Base-by-base conservation (phyloP, 2,329 filamentous ascomycete species). In the Claviceps humidiphila region DNA sequence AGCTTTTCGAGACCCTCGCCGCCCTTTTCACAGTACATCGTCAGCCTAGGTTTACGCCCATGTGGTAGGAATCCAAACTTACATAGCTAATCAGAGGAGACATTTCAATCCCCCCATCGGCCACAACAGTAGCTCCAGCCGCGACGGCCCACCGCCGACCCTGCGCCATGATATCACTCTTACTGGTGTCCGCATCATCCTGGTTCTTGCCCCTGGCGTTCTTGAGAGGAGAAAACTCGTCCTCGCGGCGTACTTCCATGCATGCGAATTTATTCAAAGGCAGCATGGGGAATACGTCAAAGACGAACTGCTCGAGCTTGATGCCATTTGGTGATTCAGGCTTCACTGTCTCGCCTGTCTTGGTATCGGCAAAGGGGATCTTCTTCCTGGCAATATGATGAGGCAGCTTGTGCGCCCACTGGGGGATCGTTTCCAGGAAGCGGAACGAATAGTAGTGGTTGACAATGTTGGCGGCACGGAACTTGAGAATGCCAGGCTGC, bases 241-340 rank as follows among this genome's bases (percentile, higher is more conserved):
- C 93, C 74, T 96, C 90, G 56, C 93, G 88, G 69, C 84, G 88
- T 50, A 98, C 93, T 72, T 98, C 93, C 73, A 97, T 85, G 70
- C 84, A 95, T 24, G 90, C 93, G 64, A 98, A 98, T 72, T 94
- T 89, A 59, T 84, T 78, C 57, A 98, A 81, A 17, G 84, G 74
- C 50, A 95, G 75, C 75, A 91, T 79, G 55, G 91, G 90, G 77
- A 98, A 98, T 64, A 95, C 93, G 66, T 98, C 93, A 66, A 98
- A 98, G 55, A 98, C 90, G 63, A 97, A 98, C 71, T 97, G 93
- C 77, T 98, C 93, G 41, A 98, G 81, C 77, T 98, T 98, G 78
- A 98, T 90, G 59, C 93, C 93, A 65, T 98, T 98, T 58, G 93
- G 89, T 74, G 89, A 93, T 68, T 89, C 83, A 3, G 91, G 89